Evolutionary conservation across 768 basidiomycete species (phyloP).

Genomic region (Calocera viscosa): DNA sequence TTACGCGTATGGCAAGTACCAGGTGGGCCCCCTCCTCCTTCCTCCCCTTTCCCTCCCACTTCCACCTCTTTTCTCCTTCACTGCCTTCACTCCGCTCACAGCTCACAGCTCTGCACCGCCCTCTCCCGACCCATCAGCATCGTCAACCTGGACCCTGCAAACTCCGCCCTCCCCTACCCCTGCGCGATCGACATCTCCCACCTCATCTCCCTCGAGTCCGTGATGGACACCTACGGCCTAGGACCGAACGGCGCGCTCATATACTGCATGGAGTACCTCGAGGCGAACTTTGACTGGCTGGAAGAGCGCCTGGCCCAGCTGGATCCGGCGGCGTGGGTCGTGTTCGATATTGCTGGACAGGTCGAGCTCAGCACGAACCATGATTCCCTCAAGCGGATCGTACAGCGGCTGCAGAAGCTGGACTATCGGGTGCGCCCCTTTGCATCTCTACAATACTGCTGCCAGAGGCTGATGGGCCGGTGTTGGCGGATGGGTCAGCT

Average conservation of each 20-base stretch:
- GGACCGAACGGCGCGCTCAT: slow-evolving; percentile 96
- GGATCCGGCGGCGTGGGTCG: slow-evolving; percentile 57
- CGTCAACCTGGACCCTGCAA: slow-evolving; percentile 94
- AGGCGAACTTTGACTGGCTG: slow-evolving; percentile 73
- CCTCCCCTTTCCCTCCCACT: too few species aligned
- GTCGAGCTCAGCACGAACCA: slow-evolving; percentile 97
- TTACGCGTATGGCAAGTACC: slow-evolving; percentile 76
- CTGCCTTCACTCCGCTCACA: neutral
- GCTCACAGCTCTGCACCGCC: slow-evolving; percentile 56
- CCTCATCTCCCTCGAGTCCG: slow-evolving; percentile 76
- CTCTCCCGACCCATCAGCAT: slow-evolving; percentile 75
- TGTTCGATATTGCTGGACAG: slow-evolving; percentile 95
- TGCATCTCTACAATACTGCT: too few species aligned
- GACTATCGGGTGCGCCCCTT: slow-evolving; percentile 66
- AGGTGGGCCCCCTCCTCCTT: slow-evolving; percentile 28
- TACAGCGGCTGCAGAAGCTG: slow-evolving; percentile 54
- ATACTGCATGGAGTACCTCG: slow-evolving; percentile 93
- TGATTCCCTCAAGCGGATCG: slow-evolving; percentile 69
- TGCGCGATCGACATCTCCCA: slow-evolving; percentile 75
- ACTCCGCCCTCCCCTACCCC: slow-evolving; percentile 79
- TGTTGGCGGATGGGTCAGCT: slow-evolving; percentile 39
- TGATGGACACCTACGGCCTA: slow-evolving; percentile 68
- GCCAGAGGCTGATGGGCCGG: slow-evolving; percentile 12
- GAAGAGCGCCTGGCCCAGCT: slow-evolving; percentile 42
- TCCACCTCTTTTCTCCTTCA: neutral